Conservation (phyloP, 2,329 filamentous ascomycete species). For the Fusarium oligoseptatum region DNA sequence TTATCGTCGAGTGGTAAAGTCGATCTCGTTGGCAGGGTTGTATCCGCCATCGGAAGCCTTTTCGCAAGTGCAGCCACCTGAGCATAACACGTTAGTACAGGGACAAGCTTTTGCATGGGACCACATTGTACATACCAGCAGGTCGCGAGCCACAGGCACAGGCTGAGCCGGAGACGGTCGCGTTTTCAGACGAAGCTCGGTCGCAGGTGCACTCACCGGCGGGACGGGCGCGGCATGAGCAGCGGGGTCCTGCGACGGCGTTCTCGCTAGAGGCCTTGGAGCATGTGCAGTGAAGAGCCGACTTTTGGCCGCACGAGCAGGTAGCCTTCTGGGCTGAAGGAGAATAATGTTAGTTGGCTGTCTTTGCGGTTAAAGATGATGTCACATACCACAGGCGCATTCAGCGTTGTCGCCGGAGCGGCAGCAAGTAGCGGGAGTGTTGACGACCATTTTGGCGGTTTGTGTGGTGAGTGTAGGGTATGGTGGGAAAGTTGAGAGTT, state of each 20-base stretch:
- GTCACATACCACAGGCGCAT: constrained; percentile 69
- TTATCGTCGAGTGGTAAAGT: constrained; percentile 79
- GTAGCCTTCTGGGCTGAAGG: constrained; percentile 71
- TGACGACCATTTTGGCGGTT: constrained; percentile 49
- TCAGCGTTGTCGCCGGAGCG: constrained; percentile 63
- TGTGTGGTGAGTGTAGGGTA: neutral
- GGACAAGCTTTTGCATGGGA: neutral
- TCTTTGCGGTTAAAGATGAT: constrained; percentile 1
- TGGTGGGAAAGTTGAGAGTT: neutral
- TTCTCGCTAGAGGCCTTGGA: constrained; percentile 84
- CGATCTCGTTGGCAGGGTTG: constrained; percentile 78
- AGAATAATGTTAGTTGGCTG: constrained; percentile 4
- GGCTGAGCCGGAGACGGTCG: constrained; percentile 67
- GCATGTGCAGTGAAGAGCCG: constrained; percentile 89
- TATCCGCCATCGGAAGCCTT: constrained; percentile 74
- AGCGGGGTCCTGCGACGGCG: constrained; percentile 76
- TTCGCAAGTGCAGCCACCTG: constrained; percentile 85
- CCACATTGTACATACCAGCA: constrained; percentile 65
- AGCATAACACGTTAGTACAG: constrained; percentile 25
- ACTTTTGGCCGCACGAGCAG: constrained; percentile 92
- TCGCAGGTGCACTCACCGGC: constrained; percentile 87
- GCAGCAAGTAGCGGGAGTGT: constrained; percentile 66
- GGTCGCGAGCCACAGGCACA: constrained; percentile 85
- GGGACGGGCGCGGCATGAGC: constrained; percentile 85
- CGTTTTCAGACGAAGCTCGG: constrained; percentile 78